Percentiles rank a stretch among this genome's conserved stretches.
These are phyloP conservation scores for Cicer bijugum DNA, from an alignment of 306 rosid genomes.

Conservation along the genomic window DNA sequence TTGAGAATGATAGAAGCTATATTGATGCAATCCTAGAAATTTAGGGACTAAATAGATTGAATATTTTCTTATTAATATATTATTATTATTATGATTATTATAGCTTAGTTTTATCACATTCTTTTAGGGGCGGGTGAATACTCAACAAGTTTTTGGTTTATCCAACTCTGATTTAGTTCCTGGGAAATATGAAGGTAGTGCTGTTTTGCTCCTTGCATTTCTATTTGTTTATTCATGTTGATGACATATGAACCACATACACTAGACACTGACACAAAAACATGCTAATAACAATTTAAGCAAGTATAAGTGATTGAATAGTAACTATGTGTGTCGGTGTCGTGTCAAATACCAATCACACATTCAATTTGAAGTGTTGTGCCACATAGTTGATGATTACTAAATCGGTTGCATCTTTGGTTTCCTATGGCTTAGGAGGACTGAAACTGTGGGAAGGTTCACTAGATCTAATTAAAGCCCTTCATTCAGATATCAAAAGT, in stretches of 20 bases:
- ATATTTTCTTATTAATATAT: not conserved
- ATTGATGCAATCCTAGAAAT: not conserved
- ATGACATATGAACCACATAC: not conserved
- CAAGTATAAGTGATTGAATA: too few species aligned
- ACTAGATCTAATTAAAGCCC: slow-evolving; percentile 79
- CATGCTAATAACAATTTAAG: too few species aligned
- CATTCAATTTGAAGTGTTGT: not conserved
- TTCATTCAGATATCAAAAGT: slow-evolving; percentile 57
- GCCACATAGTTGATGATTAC: not conserved
- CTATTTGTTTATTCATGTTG: slow-evolving; percentile 26
- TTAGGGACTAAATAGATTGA: not conserved
- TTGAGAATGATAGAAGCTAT: too few species aligned
- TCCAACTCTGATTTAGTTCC: slow-evolving; percentile 94
- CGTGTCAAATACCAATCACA: too few species aligned
- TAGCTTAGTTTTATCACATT: not conserved
- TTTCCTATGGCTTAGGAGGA: slow-evolving; percentile 61
- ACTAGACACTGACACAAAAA: not conserved
- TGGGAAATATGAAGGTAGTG: slow-evolving; percentile 82
- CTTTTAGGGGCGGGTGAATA: slow-evolving; percentile 75
- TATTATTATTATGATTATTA: not conserved
- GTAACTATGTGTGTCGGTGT: too few species aligned
- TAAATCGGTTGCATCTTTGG: slow-evolving; percentile 13
- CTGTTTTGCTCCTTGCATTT: slow-evolving; percentile 39
- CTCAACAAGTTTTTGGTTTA: slow-evolving; percentile 80
- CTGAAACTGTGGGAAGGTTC: slow-evolving; percentile 95